Evolutionary conservation across 345 rosid genomes (phyloP), one percentile per base, ranked within the genome.

Genomic region (Eucalyptus melliodora): DNA sequence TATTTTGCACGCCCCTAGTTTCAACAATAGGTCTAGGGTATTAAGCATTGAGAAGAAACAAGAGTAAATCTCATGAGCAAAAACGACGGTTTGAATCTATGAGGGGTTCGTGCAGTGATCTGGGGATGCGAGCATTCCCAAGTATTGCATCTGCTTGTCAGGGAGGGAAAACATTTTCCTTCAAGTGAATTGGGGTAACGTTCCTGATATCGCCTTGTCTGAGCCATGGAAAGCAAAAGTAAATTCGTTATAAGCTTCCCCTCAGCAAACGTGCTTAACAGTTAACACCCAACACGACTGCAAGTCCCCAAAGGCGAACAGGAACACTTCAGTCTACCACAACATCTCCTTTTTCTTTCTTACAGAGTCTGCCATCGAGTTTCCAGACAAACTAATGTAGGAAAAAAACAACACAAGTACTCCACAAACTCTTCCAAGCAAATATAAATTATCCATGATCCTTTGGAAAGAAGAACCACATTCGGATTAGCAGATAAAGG

Each of bases 401-500:
- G 40, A n/a, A 67, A 65, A 65, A 69, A 69, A 69, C 81, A 69
- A 31, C 81, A 69, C 42, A 17, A 16, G 23, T 40, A 34, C 81
- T 69, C 24, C 24, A 69, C 81, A 69, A 69, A 67, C 40, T 67
- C 77, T 67, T 67, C 77, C 77, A 67, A 67, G 21, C 11, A 31
- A 31, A n/a, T 34, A n/a, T 67, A 67, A 50, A 67, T 67, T 15
- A n/a, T 34, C 34, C 81, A 69, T 31, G 42, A 69, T 17, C 26
- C 44, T 5, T 34, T 9, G 26, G 2, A 34, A 86, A n/a, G 45
- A 86, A 30, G 8, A 50, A 50, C 15, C 40, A 19, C 26, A 11
- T n/a, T n/a, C 10, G 4, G 89, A 87, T 91, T 91, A 91, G 91
- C 96, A 91, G 72, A 96, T 93, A 60, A 98, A 98, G 30, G 96